Evolutionary conservation across 2,329 filamentous ascomycete genomes (phyloP).

Genomic region (Coniochaeta sp.): DNA sequence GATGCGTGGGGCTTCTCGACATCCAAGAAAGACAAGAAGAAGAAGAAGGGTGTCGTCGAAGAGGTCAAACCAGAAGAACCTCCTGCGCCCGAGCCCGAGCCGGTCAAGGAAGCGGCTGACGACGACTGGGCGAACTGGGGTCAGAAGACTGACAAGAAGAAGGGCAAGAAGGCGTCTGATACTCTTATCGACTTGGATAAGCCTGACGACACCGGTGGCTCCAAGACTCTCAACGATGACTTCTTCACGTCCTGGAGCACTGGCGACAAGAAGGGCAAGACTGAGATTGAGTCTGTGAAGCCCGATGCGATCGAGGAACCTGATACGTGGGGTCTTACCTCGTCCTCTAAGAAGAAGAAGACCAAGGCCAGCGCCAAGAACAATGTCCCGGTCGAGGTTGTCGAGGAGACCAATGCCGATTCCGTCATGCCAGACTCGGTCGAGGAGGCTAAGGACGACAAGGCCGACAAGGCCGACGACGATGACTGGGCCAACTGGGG

Average conservation of each 20-base stretch:
- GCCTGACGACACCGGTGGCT: constrained; percentile 17
- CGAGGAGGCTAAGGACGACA: constrained; percentile 34
- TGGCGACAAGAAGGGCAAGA: constrained; percentile 29
- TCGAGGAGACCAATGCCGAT: constrained; percentile 37
- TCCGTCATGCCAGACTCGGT: constrained; percentile 38
- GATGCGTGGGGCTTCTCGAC: constrained; percentile 20
- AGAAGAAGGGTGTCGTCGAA: constrained; percentile 14
- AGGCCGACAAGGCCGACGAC: constrained; percentile 12
- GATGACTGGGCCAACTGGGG: constrained; percentile 31
- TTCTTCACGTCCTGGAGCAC: constrained; percentile 54
- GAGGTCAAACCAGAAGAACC: constrained; percentile 7
- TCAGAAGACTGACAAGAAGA: constrained; percentile 38
- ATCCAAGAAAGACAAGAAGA: constrained; percentile 16
- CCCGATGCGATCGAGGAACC: constrained; percentile 36
- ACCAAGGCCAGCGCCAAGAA: constrained; percentile 37
- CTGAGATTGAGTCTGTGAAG: constrained; percentile 24
- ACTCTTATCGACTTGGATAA: constrained; percentile 29
- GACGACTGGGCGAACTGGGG: constrained; percentile 13
- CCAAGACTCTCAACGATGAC: constrained; percentile 34
- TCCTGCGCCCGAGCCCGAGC: constrained; percentile 25
- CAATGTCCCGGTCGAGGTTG: constrained; percentile 40
- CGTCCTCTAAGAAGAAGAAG: constrained; percentile 34
- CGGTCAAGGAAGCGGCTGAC: constrained; percentile 11
- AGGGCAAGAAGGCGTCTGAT: constrained; percentile 24
- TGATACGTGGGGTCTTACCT: constrained; percentile 26